A percentile compares a stretch with the other conserved stretches of the same genome.
phyloP scores from a whole-genome alignment of 164 flowering plant species.

The Kalanchoe fedtschenkoi region DNA sequence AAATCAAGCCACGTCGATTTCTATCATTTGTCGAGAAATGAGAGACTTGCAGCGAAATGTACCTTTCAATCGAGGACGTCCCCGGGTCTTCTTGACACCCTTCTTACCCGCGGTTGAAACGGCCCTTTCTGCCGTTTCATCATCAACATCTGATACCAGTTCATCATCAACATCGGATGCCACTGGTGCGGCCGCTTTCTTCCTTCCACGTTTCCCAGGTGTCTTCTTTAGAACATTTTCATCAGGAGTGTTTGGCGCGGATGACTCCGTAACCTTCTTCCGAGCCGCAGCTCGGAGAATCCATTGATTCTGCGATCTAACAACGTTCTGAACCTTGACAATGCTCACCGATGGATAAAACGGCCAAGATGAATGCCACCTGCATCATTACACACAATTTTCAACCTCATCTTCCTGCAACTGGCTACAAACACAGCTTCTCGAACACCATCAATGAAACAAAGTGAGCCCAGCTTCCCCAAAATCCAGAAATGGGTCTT shows the following conservation, averaged over 20 bases:
- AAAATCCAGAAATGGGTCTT: neutral
- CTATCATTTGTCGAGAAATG: neutral
- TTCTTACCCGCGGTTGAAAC: slow-evolving; percentile 20
- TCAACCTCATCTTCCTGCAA: neutral
- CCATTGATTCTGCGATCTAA: slow-evolving; percentile 25
- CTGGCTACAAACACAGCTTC: neutral
- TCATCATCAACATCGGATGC: slow-evolving; percentile 17
- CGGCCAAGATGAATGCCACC: slow-evolving; percentile 31
- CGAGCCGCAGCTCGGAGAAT: slow-evolving; percentile 20
- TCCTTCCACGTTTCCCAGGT: slow-evolving; percentile 29
- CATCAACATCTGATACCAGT: slow-evolving; percentile 11
- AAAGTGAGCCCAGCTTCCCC: neutral
- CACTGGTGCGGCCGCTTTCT: slow-evolving; percentile 25
- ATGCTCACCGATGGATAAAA: slow-evolving; percentile 13
- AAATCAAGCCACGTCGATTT: neutral
- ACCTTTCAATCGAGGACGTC: neutral
- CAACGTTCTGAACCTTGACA: slow-evolving; percentile 19
- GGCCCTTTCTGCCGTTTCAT: slow-evolving; percentile 11
- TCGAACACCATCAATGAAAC: neutral
- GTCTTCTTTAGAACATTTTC: slow-evolving; percentile 26
- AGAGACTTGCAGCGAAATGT: neutral
- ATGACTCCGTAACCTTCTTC: slow-evolving; percentile 17
- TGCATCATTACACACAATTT: slow-evolving; percentile 14
- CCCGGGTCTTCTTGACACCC: slow-evolving; percentile 32
- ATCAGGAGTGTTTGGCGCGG: slow-evolving; percentile 15